Percentiles rank a stretch among this genome's conserved stretches.
These are phyloP conservation scores for Inga leiocalycina DNA, from an alignment of 306 rosid species.

Conservation along the genomic window DNA sequence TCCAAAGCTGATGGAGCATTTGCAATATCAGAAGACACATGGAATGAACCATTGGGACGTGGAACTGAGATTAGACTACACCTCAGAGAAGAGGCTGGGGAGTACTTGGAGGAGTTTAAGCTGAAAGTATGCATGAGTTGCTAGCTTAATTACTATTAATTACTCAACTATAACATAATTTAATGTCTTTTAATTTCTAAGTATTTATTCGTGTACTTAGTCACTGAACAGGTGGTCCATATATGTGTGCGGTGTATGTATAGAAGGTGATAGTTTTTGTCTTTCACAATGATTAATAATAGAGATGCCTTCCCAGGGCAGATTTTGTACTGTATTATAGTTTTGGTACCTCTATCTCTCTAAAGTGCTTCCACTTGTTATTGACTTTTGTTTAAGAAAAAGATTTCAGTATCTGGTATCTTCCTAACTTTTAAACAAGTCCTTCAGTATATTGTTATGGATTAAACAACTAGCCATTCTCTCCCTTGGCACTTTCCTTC, in stretches of 20 bases:
- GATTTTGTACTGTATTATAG: slow-evolving; percentile 6
- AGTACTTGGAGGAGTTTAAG: slow-evolving; percentile 87
- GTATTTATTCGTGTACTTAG: not conserved
- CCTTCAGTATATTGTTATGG: not conserved
- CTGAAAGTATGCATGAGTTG: slow-evolving; percentile 56
- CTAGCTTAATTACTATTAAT: not conserved
- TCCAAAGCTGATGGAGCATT: slow-evolving; percentile 99
- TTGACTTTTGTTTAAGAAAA: not conserved
- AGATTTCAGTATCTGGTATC: not conserved
- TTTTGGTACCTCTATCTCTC: not conserved
- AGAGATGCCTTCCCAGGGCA: not conserved
- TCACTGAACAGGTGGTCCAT: not conserved
- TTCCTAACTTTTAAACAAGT: not conserved
- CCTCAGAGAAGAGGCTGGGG: slow-evolving; percentile 96
- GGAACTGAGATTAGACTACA: slow-evolving; percentile 96
- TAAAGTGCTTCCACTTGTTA: not conserved
- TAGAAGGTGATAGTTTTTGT: not conserved
- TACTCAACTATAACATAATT: not conserved
- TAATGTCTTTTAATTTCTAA: not conserved
- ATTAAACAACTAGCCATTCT: not conserved
- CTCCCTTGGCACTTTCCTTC: not conserved
- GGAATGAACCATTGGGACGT: slow-evolving; percentile 96
- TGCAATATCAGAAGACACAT: slow-evolving; percentile 89
- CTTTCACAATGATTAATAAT: not conserved
- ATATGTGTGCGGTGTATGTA: not conserved